Base-by-base conservation (phyloP, 208 protist genomes). In the Angomonas deanei region DNA sequence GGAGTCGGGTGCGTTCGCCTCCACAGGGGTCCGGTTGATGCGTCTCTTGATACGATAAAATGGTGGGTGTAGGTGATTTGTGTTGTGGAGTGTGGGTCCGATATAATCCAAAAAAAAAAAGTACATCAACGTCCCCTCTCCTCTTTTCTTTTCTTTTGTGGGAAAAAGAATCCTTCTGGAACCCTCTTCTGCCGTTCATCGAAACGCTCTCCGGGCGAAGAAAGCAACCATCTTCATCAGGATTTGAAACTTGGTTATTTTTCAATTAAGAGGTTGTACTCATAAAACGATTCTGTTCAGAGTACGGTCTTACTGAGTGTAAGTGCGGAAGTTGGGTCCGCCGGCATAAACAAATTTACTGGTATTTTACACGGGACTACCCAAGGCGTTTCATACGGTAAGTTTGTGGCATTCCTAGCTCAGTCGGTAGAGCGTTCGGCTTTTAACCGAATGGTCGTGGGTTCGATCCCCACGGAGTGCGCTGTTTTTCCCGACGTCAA, bases 401-500 rank as follows among this genome's bases (percentile, higher is more conserved):
- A 13, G 26, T 28, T 60, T 28, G 19, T 38, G 11, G 78, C 78
- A 69, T 71, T 72, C 75, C 86, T 96, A 96, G 91, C 89, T 96
- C 91, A 96, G 91, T 94, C 83, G 91, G 91, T 96, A 96, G 91
- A 96, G 91, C 91, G 86, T 88, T 80, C 70, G 89, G 83, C 91
- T 95, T 80, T 97, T 97, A 97, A 97, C 84, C 92, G 78, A 82
- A 90, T 94, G 91, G 92, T 97, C 92, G 92, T 88, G 90, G 92
- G 92, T 97, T 97, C 92, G 92, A 97, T 53, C 81, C 81, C 81
- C 81, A 87, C 81, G 81, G 78, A 68, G 28, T 48, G 26, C 64
- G 66, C 47, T 10, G 58, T 42, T 58, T 30, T 58, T 23, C n/a
- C 19, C 46, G 15, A 55, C 8, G 28, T 8, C 23, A 55, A 38